phyloP scores from a whole-genome alignment of 257 asterid genomes.

The Anisodus tanguticus region DNA sequence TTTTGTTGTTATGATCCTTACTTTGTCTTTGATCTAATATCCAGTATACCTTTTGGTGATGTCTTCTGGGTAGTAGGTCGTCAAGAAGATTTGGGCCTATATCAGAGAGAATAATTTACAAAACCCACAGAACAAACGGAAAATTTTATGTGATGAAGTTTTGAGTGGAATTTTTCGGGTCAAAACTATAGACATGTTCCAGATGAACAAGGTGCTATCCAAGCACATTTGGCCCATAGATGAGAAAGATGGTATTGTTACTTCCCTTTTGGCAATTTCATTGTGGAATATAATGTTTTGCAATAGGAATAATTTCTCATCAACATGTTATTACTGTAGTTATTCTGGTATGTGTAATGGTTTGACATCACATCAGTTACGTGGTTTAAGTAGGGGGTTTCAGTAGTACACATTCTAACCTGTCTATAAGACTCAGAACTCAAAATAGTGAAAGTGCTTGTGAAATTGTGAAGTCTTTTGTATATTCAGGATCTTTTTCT shows the following conservation, averaged over 20 bases:
- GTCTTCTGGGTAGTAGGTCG: constrained; percentile 43
- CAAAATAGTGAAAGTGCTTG: not conserved
- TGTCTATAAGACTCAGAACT: not conserved
- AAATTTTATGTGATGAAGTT: constrained; percentile 48
- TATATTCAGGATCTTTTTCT: not conserved
- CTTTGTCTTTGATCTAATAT: not conserved
- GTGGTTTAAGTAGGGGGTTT: not conserved
- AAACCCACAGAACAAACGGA: constrained; percentile 49
- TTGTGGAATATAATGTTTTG: not conserved
- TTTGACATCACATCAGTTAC: not conserved
- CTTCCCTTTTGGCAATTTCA: not conserved
- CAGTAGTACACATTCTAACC: not conserved
- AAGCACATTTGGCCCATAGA: constrained; percentile 59
- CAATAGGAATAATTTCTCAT: not conserved
- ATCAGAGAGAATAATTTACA: constrained; percentile 53
- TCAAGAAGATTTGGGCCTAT: constrained; percentile 54
- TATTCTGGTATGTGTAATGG: not conserved
- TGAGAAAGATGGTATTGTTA: constrained; percentile 34
- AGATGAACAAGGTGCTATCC: constrained; percentile 48
- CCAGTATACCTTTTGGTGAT: not conserved
- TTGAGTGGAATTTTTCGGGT: constrained; percentile 43
- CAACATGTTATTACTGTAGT: not conserved
- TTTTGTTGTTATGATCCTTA: not conserved
- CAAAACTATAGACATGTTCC: constrained; percentile 52
- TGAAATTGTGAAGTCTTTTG: not conserved